Base-by-base conservation (phyloP, 768 basidiomycete species). In the Russula lepida region DNA sequence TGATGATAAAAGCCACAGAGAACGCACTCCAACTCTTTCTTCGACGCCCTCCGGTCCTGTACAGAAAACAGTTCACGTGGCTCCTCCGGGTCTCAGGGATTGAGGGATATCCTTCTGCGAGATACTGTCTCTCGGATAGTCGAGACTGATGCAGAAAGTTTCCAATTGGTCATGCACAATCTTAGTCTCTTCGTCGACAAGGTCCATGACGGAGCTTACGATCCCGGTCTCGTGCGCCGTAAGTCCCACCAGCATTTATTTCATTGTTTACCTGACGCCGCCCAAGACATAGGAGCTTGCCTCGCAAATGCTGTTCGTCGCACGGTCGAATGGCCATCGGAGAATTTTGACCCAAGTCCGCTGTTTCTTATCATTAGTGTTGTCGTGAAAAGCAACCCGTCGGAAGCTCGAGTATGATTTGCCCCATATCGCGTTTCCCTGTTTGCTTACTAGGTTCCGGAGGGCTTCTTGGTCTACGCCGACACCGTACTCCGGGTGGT, bases 401-500 rank as follows among this genome's bases (percentile, higher is more conserved):
- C 77, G 23, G 75, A 81, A 48, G 78, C 76, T 67, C 76, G 81
- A 60, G 88, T 87, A 61, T 27, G 30, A 55, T 46, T 30, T 54
- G 17, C 43, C 39, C 62, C 44, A 32, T 23, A 28, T 55, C 32
- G 28, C 47, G 28, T 54, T 53, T 58, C 25, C 3, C 13, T 3
- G 5, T 44, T 19, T 8, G 30, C 32, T 63, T 27, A 60, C 37
- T 21, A 12, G 62, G 12, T 15, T 50, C 35, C 44, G 21, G 17
- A 87, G 88, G 85, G 86, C 41, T 69, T 91, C 50, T 68, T 89
- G 12, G 65, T 74, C 2, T 81, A 79, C 65, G 67, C 79, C n/a
- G 86, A 88, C 62, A 81, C 78, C 4, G 74, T 84, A n/a, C 71
- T 90, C 23, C 77, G 86, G 49, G 76, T 78, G 2, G 71, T 77